These are phyloP conservation scores for Fusarium multiceps DNA, from an alignment of 2,329 filamentous ascomycete genomes.

Conservation along the genomic window DNA sequence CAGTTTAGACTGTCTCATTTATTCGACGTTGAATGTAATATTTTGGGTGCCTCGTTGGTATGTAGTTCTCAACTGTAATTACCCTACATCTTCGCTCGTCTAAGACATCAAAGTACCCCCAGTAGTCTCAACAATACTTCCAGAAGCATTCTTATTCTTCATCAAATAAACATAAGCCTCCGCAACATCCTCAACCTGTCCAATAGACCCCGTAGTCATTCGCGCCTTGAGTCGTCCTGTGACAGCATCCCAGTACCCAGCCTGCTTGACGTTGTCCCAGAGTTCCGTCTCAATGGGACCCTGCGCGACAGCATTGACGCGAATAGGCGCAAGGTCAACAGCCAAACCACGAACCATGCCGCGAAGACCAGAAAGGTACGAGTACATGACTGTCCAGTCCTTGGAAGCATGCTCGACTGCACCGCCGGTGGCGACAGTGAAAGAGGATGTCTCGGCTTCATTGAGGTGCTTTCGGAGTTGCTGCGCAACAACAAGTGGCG, in stretches of 20 bases:
- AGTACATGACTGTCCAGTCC: conserved; percentile 33
- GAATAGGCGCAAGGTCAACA: conserved; percentile 34
- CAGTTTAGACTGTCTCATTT: too few relatives aligned
- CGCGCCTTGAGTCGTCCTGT: conserved; percentile 27
- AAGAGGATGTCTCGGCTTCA: conserved; percentile 20
- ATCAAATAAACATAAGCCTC: conserved; percentile 42
- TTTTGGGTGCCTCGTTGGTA: background rate
- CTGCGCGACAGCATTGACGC: conserved; percentile 35
- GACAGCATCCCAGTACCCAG: conserved; percentile 31
- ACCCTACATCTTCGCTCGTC: background rate
- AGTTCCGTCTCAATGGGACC: conserved; percentile 36
- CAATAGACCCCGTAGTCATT: conserved; percentile 28
- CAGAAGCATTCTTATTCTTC: conserved; percentile 40
- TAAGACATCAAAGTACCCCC: conserved; percentile 36
- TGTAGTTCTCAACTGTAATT: background rate
- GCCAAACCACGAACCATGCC: conserved; percentile 33
- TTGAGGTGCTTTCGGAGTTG: conserved; percentile 34
- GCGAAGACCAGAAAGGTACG: conserved; percentile 27
- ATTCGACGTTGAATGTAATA: background rate
- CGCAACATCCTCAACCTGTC: conserved; percentile 33
- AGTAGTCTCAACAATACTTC: conserved; percentile 37
- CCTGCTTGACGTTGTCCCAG: conserved; percentile 28
- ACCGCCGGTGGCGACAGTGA: conserved; percentile 35
- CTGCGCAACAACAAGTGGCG: conserved; percentile 32
- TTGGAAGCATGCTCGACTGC: conserved; percentile 26